Evolutionary conservation across 306 rosid species (phyloP).

Genomic region (Fagus crenata): DNA sequence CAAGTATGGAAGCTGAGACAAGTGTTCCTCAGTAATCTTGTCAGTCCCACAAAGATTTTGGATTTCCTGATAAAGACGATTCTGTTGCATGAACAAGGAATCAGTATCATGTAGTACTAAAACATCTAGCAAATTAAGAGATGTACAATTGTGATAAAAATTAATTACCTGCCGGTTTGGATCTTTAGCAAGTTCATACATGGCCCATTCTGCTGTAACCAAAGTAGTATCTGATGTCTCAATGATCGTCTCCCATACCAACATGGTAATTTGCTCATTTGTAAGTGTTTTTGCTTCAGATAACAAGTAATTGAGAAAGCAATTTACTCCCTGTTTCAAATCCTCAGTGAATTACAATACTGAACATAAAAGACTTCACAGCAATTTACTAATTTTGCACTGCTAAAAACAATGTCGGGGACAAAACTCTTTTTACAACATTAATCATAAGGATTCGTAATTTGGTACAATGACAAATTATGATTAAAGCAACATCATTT

Average conservation of each 20-base stretch:
- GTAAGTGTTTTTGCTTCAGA: slow-evolving; percentile 62
- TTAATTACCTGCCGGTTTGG: slow-evolving; percentile 60
- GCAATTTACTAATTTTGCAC: not conserved
- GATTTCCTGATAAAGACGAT: slow-evolving; percentile 53
- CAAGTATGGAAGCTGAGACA: slow-evolving; percentile 64
- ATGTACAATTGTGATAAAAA: not conserved
- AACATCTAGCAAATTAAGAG: not conserved
- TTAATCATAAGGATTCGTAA: no score
- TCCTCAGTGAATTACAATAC: slow-evolving; percentile 17
- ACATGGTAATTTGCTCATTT: slow-evolving; percentile 58
- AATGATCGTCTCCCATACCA: slow-evolving; percentile 80
- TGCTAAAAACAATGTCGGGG: not conserved
- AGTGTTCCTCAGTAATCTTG: slow-evolving; percentile 57
- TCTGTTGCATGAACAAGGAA: slow-evolving; percentile 41
- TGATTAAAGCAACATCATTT: no score
- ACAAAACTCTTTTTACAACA: no score
- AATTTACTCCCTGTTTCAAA: slow-evolving; percentile 54
- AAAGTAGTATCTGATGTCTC: slow-evolving; percentile 84
- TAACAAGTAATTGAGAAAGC: slow-evolving; percentile 62
- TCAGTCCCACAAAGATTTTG: slow-evolving; percentile 51
- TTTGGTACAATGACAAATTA: no score
- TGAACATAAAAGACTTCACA: not conserved
- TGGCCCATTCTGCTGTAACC: slow-evolving; percentile 86
- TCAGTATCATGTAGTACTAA: not conserved
- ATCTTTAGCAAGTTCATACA: slow-evolving; percentile 79